A percentile compares a stretch with the other conserved stretches of the same genome.
Evolutionary conservation across 2,329 filamentous ascomycete genomes (phyloP).

Genomic region (Madurella mycetomatis): DNA sequence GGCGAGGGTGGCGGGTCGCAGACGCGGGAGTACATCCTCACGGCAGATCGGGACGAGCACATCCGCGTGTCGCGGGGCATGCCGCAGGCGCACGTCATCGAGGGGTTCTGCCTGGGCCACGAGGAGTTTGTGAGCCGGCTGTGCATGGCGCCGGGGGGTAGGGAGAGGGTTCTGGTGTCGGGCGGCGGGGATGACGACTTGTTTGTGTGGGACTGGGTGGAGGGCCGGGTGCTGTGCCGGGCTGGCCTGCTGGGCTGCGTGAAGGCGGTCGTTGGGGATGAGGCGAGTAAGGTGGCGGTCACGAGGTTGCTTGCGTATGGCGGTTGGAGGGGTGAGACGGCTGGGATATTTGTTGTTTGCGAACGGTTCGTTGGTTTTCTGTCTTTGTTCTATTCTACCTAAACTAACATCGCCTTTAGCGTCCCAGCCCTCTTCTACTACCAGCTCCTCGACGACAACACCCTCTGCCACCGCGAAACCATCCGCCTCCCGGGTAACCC

Average conservation of each 20-base stretch:
- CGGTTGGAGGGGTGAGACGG: constrained; percentile 20
- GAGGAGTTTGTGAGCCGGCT: constrained; percentile 77
- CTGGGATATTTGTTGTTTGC: constrained; percentile 37
- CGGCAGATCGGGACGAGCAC: constrained; percentile 61
- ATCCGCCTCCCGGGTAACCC: constrained; percentile 61
- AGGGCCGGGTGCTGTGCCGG: constrained; percentile 49
- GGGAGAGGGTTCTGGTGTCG: constrained; percentile 66
- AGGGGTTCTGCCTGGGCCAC: constrained; percentile 85
- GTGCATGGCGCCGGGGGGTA: constrained; percentile 51
- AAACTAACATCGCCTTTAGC: constrained; percentile 30
- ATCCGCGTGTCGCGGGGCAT: constrained; percentile 80
- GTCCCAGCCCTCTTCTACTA: constrained; percentile 63
- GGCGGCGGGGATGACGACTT: constrained; percentile 81
- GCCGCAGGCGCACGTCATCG: constrained; percentile 79
- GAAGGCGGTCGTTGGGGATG: constrained; percentile 26
- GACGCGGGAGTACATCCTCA: constrained; percentile 46
- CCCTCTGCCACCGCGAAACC: constrained; percentile 46
- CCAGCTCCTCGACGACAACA: constrained; percentile 39
- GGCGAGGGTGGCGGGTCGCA: background rate
- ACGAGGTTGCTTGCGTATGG: constrained; percentile 34
- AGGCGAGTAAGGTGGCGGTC: constrained; percentile 44
- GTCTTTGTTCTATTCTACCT: constrained; percentile 12
- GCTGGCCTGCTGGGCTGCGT: constrained; percentile 47
- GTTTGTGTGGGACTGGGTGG: constrained; percentile 77
- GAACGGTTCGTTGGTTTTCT: constrained; percentile 39